A percentile compares a stretch with the other conserved stretches of the same genome.
Evolutionary conservation across 768 basidiomycete species (phyloP).

Genomic region (Mycena vitilis): DNA sequence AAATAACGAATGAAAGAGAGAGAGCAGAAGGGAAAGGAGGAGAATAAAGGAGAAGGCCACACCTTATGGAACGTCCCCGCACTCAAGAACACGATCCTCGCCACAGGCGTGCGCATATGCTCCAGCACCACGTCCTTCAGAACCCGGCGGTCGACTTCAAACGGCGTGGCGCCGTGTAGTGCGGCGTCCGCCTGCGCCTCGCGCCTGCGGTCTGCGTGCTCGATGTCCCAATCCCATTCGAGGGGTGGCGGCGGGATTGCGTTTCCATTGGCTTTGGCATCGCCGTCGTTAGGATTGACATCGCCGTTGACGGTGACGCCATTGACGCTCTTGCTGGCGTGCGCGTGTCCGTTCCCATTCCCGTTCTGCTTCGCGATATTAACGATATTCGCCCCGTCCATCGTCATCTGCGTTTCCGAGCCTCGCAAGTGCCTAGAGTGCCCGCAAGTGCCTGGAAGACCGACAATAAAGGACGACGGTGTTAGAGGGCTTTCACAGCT

Average conservation of each 20-base stretch:
- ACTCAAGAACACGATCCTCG: slow-evolving; percentile 77
- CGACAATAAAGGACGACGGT: no score
- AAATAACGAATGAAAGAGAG: slow-evolving; percentile 3
- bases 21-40: no score
- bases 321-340: no score
- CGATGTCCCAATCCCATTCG: slow-evolving; percentile 78
- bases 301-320: background rate
- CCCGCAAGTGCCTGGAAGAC: no score
- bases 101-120: slow-evolving; percentile 74
- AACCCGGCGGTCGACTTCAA: slow-evolving; percentile 79
- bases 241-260: slow-evolving; percentile 39
- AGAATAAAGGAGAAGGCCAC: slow-evolving; percentile 30
- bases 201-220: slow-evolving; percentile 74
- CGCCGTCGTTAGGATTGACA: background rate
- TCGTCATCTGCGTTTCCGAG: no score
- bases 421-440: no score
- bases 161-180: slow-evolving; percentile 71
- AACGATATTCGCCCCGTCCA: no score
- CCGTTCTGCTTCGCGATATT: no score
- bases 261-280: background rate
- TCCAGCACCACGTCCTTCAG: slow-evolving; percentile 84
- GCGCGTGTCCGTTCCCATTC: no score
- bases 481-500: no score
- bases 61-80: slow-evolving; percentile 93
- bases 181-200: slow-evolving; percentile 75